phyloP scores from a whole-genome alignment of 2,329 filamentous ascomycete species.

The Exophiala spinifera region DNA sequence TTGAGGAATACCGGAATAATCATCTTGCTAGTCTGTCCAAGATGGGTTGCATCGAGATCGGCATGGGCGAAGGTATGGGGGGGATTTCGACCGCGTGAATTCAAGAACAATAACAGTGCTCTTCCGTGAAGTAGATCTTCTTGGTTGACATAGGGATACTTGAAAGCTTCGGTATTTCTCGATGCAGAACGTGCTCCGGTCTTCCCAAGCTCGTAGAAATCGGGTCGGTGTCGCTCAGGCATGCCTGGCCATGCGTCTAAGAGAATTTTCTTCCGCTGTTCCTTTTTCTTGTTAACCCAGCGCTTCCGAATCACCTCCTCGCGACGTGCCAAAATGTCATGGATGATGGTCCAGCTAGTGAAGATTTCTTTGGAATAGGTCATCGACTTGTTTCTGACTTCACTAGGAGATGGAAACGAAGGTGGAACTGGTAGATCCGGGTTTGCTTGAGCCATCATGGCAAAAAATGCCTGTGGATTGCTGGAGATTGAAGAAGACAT shows the following conservation, averaged over 20 bases:
- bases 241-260: conserved; percentile 52
- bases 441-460: conserved; percentile 2
- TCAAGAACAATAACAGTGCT: conserved; percentile 50
- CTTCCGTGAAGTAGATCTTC: conserved; percentile 52
- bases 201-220: conserved; percentile 40
- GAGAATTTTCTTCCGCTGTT: conserved; percentile 48
- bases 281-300: conserved; percentile 54
- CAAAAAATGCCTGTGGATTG: conserved; percentile 7
- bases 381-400: conserved; percentile 20
- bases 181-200: conserved; percentile 2
- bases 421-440: conserved; percentile 6
- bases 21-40: conserved; percentile 32
- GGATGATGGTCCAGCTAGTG: conserved; percentile 36
- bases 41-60: conserved; percentile 39
- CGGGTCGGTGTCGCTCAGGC: conserved; percentile 50
- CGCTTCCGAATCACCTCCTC: conserved; percentile 52
- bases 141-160: conserved; percentile 57
- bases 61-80: conserved; percentile 49
- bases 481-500: conserved; percentile 11
- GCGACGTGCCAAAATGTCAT: conserved; percentile 48
- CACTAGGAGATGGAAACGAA: conserved; percentile 6
- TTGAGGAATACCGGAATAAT: conserved; percentile 32
- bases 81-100: conserved; percentile 48
- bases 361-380: conserved; percentile 35
- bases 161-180: conserved; percentile 31